Evolutionary conservation across 2,329 filamentous ascomycete species (phyloP).

Genomic region (Trichoderma sp.): DNA sequence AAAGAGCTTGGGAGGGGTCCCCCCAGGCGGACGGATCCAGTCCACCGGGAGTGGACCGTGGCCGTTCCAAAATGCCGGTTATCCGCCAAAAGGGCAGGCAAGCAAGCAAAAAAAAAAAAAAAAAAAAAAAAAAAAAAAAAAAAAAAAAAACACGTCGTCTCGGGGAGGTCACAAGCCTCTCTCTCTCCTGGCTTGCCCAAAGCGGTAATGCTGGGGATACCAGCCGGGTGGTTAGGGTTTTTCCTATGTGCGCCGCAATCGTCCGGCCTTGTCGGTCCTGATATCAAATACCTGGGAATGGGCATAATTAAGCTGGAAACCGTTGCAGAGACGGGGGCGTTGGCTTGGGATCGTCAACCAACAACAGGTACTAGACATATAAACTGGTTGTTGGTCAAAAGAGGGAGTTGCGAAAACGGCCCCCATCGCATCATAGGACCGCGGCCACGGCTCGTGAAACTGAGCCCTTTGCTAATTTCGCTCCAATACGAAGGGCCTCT

Average conservation of each 20-base stretch:
- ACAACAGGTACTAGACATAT: not conserved
- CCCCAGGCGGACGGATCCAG: constrained; percentile 19
- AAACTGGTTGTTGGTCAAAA: not conserved
- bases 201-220: constrained; percentile 10
- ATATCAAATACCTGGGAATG: not conserved
- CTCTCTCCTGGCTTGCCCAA: constrained; percentile 1
- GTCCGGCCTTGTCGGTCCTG: constrained; percentile 2
- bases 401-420: not conserved
- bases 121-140: not conserved
- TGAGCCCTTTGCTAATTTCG: constrained; percentile 8
- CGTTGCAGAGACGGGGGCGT: not conserved
- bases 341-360: not conserved
- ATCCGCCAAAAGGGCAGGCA: constrained; percentile 14
- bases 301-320: not conserved
- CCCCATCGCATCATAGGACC: not conserved
- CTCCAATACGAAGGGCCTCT: constrained; percentile 6
- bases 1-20: not conserved
- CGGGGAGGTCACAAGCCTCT: not conserved
- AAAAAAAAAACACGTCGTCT: not conserved
- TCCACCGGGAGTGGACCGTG: constrained; percentile 20
- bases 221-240: constrained; percentile 17
- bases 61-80: constrained; percentile 23
- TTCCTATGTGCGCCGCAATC: constrained; percentile 8
- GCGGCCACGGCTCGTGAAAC: not conserved
- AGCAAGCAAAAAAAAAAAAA: not conserved